Conservation (phyloP, 2,329 filamentous ascomycete species). For the Ophiostoma sp. region DNA sequence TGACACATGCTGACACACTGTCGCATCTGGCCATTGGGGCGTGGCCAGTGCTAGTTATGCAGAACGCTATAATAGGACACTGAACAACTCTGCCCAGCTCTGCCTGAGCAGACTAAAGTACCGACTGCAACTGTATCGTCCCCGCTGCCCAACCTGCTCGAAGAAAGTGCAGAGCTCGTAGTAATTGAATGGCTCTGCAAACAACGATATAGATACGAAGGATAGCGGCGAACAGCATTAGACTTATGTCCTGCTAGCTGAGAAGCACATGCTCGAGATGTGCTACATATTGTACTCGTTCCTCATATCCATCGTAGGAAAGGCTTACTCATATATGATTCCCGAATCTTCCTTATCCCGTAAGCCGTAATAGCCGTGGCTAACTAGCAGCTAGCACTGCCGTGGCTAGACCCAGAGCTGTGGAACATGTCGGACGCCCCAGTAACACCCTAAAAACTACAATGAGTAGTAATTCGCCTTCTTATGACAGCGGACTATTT, state of each 20-base stretch:
- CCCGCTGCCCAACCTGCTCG: no score
- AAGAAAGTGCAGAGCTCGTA: no score
- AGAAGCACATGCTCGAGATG: no score
- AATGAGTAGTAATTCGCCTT: background rate
- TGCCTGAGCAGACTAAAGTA: background rate
- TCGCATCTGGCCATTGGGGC: background rate
- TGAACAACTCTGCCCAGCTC: background rate
- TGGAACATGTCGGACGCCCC: background rate
- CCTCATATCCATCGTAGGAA: background rate
- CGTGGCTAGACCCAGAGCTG: background rate
- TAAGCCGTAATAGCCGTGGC: background rate
- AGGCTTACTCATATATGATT: background rate
- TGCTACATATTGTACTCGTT: no score
- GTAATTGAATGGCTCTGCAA: no score
- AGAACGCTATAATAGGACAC: background rate
- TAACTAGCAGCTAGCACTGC: background rate
- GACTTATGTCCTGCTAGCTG: no score
- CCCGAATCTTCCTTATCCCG: background rate
- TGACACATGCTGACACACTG: background rate
- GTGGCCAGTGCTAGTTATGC: background rate
- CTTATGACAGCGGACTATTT: no score
- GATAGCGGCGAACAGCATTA: no score
- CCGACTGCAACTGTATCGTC: no score
- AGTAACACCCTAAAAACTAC: background rate
- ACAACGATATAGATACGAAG: no score